phyloP scores from a whole-genome alignment of 345 rosid genomes.

The Stellera chamaejasme region DNA sequence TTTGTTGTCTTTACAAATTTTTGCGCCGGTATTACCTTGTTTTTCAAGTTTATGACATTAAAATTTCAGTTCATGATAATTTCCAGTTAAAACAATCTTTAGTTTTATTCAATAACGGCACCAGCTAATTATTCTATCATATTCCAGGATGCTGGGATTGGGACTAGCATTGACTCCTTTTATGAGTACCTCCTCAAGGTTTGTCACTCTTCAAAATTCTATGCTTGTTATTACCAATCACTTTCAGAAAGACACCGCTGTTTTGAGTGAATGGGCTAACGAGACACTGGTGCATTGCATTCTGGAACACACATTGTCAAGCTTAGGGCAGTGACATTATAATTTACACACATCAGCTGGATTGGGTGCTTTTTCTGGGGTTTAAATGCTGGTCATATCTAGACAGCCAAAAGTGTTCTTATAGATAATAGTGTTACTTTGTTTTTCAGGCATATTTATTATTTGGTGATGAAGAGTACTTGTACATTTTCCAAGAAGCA shows the following conservation, averaged over 20 bases:
- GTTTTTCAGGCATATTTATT: constrained; percentile 80
- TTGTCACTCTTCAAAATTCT: constrained; percentile 16
- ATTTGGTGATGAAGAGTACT: constrained; percentile 91
- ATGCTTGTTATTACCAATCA: neutral
- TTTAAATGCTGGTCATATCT: too few relatives aligned
- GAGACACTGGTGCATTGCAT: too few relatives aligned
- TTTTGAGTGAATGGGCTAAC: too few relatives aligned
- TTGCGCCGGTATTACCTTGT: neutral
- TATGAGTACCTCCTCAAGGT: constrained; percentile 98
- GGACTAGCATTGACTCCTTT: constrained; percentile 97
- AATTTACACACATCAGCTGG: too few relatives aligned
- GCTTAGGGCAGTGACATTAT: too few relatives aligned
- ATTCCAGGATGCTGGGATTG: constrained; percentile 98
- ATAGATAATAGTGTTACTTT: neutral
- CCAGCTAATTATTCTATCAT: constrained; percentile 16
- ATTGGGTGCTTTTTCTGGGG: too few relatives aligned
- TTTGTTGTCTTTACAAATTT: too few relatives aligned
- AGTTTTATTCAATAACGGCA: neutral
- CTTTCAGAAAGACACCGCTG: too few relatives aligned
- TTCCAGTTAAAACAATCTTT: neutral
- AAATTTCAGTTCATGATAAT: too few relatives aligned
- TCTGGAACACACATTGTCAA: too few relatives aligned
- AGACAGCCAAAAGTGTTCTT: too few relatives aligned
- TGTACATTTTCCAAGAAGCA: constrained; percentile 92
- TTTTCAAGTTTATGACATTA: neutral